A percentile compares a stretch with the other conserved stretches of the same genome.
Conservation (phyloP, 2,329 filamentous ascomycete species). For the Zopfia rhizophila region DNA sequence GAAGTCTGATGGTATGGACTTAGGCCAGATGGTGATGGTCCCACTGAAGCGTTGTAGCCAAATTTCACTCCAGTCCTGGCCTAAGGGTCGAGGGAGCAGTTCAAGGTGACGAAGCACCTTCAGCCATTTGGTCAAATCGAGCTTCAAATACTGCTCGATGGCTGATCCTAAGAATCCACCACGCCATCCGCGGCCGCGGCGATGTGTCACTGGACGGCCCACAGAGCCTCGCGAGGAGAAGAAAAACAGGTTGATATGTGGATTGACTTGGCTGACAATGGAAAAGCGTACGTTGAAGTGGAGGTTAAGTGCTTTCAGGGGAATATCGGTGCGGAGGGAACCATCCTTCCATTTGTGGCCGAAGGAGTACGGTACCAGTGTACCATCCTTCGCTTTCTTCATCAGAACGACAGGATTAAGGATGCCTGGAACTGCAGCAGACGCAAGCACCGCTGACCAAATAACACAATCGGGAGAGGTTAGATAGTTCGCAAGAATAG, state of each 20-base stretch:
- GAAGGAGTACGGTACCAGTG: conserved; percentile 89
- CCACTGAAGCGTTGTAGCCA: conserved; percentile 96
- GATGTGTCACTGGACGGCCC: conserved; percentile 92
- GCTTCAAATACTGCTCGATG: conserved; percentile 92
- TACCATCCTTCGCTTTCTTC: conserved; percentile 82
- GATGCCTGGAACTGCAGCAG: conserved; percentile 94
- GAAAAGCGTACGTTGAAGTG: conserved; percentile 99
- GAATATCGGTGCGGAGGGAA: conserved; percentile 92
- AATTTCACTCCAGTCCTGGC: conserved; percentile 96
- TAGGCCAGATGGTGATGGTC: conserved; percentile 96
- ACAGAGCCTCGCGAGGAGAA: conserved; percentile 94
- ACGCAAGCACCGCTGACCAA: conserved; percentile 95
- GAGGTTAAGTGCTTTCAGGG: conserved; percentile 90
- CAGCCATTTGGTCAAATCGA: conserved; percentile 97
- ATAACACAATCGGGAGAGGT: conserved; percentile 97
- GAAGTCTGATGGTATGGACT: conserved; percentile 81
- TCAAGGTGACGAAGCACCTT: conserved; percentile 94
- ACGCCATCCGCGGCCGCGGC: conserved; percentile 92
- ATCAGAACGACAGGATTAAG: conserved; percentile 94
- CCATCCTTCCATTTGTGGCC: conserved; percentile 99
- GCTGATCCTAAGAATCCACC: conserved; percentile 94
- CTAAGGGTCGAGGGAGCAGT: conserved; percentile 85
- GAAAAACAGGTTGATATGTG: conserved; percentile 98
- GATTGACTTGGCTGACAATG: conserved; percentile 88
- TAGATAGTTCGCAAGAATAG: conserved; percentile 94